Percentiles rank a stretch among this genome's conserved stretches.
Evolutionary conservation across 1,284 basidiomycete species (phyloP).

Genomic region (Ganoderma lucidum): DNA sequence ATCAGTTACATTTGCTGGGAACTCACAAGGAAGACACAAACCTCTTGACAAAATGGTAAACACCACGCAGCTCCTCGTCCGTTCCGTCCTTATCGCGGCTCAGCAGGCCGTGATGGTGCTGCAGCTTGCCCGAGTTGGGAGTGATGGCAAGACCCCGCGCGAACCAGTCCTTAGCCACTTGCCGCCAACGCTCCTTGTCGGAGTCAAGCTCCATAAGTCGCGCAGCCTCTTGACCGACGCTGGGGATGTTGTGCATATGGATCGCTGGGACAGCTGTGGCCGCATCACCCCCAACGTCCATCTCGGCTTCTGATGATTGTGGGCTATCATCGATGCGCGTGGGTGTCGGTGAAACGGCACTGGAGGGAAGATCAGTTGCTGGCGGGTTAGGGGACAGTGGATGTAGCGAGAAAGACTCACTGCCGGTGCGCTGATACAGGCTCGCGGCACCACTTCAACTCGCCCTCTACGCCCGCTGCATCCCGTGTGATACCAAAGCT

Average conservation of each 20-base stretch:
- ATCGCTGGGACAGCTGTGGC: slow-evolving; percentile 20
- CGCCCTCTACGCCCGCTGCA: slow-evolving; percentile 56
- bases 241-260: slow-evolving; percentile 52
- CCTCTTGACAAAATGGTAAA: slow-evolving; percentile 97
- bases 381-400: slow-evolving; percentile 41
- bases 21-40: slow-evolving; percentile 39
- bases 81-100: slow-evolving; percentile 83
- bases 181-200: slow-evolving; percentile 93
- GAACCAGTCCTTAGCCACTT: slow-evolving; percentile 94
- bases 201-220: slow-evolving; percentile 87
- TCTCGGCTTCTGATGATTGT: slow-evolving; percentile 36
- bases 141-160: slow-evolving; percentile 86
- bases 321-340: slow-evolving; percentile 72
- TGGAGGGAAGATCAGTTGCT: slow-evolving; percentile 36
- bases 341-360: slow-evolving; percentile 39
- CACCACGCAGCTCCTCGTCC: slow-evolving; percentile 87
- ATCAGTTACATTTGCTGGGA: slow-evolving; percentile 11
- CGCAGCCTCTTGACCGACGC: slow-evolving; percentile 89
- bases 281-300: slow-evolving; percentile 28
- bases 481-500: slow-evolving; percentile 42
- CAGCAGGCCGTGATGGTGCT: slow-evolving; percentile 94
- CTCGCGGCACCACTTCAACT: slow-evolving; percentile 71
- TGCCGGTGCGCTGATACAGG: slow-evolving; percentile 75
- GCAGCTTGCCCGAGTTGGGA: slow-evolving; percentile 91
- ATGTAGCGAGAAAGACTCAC: slow-evolving; percentile 48